Evolutionary conservation across 805 yeast genomes (phyloP), one percentile per base, ranked within the genome.

Genomic region (Tetrapisispora namnaoensis): DNA sequence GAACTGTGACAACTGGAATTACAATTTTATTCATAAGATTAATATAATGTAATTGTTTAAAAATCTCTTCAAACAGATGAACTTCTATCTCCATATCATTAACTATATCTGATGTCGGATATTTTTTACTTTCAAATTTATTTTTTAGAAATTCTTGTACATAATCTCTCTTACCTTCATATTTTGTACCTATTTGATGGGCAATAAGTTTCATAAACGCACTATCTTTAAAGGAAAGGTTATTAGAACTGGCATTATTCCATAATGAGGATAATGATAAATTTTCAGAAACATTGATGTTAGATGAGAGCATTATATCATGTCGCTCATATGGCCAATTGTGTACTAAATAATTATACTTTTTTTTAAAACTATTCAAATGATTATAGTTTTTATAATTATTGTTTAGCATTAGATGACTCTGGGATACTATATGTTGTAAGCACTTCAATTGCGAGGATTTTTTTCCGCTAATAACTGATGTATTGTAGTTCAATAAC

Each of bases 301-400:
- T 14, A 5, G 27, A 3, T 1, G 18, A 4, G n/a, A 46, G 16
- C 16, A 41, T 2, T 5, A 21, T 30, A 5, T 24, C 42, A 42
- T 48, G 51, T 16, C 30, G 28, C n/a, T 48, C 48, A 45, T 17
- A 44, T 3, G 51, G 51, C 51, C 51, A 48, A 21, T 36, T 38
- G 13, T 18, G n/a, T 6, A 45, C 27, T 9, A 44, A 17, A 37
- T 44, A 37, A 10, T 44, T 37, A 28, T 48, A 41, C 20, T 44
- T 16, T 17, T 44, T 36, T 7, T 45, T 36, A 21, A 44, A 48
- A 9, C 18, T 24, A 4, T 5, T 17, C 38, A 46, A 45, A 41
- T 48, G 51, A 30, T 28, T 24, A 30, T 30, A 42, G 14, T 41
- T 24, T 35, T 46, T 40, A 18, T 18, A 30, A 18, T 27, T 30